These are phyloP conservation scores for Venturiaceae sp. DNA, from an alignment of 2,329 filamentous ascomycete genomes.

Conservation along the genomic window DNA sequence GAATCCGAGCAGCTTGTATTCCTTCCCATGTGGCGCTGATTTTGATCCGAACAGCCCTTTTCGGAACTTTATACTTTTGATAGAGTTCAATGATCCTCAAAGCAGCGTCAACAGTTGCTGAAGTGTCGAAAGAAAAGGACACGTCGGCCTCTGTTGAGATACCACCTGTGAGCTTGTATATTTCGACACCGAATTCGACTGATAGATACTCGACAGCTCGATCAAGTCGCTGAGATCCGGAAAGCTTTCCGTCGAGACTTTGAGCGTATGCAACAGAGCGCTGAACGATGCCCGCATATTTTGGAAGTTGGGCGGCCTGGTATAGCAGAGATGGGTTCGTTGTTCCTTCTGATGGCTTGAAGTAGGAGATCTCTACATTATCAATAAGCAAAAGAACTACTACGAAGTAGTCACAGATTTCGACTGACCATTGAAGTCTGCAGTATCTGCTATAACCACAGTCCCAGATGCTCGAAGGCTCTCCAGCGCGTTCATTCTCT, in stretches of 20 bases:
- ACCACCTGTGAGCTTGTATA: neutral
- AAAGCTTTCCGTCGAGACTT: neutral
- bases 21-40: constrained; percentile 5
- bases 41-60: neutral
- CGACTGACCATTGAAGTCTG: too few species aligned
- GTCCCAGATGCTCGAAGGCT: too few species aligned
- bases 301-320: neutral
- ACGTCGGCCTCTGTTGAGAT: neutral
- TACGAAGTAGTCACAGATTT: too few species aligned
- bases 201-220: neutral
- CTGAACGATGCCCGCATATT: neutral
- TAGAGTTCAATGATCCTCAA: neutral
- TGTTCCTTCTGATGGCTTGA: too few species aligned
- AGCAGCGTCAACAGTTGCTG: neutral
- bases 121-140: neutral
- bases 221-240: neutral
- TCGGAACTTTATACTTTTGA: neutral
- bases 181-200: neutral
- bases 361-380: too few species aligned
- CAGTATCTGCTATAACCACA: too few species aligned
- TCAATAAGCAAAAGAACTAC: too few species aligned
- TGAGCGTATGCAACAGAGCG: neutral
- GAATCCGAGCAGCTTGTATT: neutral
- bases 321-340: constrained; percentile 1
- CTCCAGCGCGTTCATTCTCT: too few species aligned